Evolutionary conservation across 495 filamentous ascomycete species (phyloP), one percentile per base, ranked within the genome.

Genomic region (Tuber brumale): DNA sequence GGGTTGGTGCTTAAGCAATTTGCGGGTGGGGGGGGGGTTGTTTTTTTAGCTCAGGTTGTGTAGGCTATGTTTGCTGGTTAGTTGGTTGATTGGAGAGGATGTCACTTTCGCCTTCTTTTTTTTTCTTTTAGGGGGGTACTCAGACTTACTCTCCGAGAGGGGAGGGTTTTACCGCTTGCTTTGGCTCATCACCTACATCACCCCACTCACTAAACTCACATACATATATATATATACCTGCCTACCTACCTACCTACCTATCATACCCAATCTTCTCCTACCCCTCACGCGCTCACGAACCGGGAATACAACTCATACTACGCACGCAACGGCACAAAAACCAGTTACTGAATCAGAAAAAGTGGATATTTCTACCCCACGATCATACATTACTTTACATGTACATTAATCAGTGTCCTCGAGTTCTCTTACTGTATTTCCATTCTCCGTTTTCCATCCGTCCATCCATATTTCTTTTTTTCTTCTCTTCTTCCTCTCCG

Each of bases 1-100:
- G 79, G 46, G 73, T 76, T 66, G 14, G 57, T 8, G 57, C 57
- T 19, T 66, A 66, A 35, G 57, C 16, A 35, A 12, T 31, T 31
- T 66, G 10, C 6, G 21, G 21, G 46, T 8, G 48, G 23, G 48
- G 48, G 23, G n/a, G 27, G 14, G 14, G 35, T 66, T 35, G 3
- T 66, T 61, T 66, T 66, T 35, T 35, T 66, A 27, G 51, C n/a
- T 31, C n/a, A 61, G 10, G 51, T 9, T 61, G 10, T 61, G 51
- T 61, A 61, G n/a, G 51, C n/a, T 31, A 61, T 61, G 57, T 66
- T 66, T 6, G 18, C 57, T 27, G 31, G 27, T 35, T 66, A 35
- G 57, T 66, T 7, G 57, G 27, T 66, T 66, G 12, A 31, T 16
- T 14, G 2, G 14, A 35, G 27, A 18, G 57, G 57, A 66, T 66